Evolutionary conservation across 345 rosid genomes (phyloP), one percentile per base, ranked within the genome.

Genomic region (Tarenaya hassleriana): DNA sequence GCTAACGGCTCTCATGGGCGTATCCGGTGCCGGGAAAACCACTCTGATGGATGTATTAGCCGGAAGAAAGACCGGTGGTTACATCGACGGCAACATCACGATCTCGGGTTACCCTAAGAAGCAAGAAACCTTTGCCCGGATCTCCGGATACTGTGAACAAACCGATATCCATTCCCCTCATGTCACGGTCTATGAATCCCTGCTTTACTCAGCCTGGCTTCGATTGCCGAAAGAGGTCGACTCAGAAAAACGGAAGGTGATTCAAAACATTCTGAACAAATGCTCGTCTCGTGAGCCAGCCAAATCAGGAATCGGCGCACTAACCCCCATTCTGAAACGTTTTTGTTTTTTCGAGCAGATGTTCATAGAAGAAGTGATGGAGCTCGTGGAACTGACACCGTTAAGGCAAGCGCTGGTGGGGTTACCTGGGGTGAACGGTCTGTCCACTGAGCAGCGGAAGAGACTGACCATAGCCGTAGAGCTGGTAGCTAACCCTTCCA

Each of bases 401-500:
- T 41, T 86, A 54, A 71, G 80, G 67, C 43, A 78, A n/a, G 79
- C 94, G 15, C 57, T 80, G 11, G 91, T 90, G n/a, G 97, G 97
- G 16, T 67, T 90, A 55, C 91, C 97, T 5, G 91, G 97, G 14
- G 79, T 76, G 53, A 80, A 56, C 62, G 97, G 97, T 43, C 67
- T 86, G n/a, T 86, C 97, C 16, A 83, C 84, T 0, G 95, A 90
- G 73, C 94, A 90, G 43, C 77, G 97, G 35, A 90, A 90, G 60
- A 74, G 97, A 71, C 75, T 90, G 9, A 90, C 97, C 16, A 86
- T 86, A 13, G 95, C 97, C 0, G 91, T 86, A 16, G 96, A 90
- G 85, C 77, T 86, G 1, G 97, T 90, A 56, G 94, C 96, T 16
- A 90, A 90, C 67, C 96, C 97, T 2, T 86, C 95, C 1, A 86